phyloP scores from a whole-genome alignment of 208 protist species.

The Acanthamoeba lenticulata region DNA sequence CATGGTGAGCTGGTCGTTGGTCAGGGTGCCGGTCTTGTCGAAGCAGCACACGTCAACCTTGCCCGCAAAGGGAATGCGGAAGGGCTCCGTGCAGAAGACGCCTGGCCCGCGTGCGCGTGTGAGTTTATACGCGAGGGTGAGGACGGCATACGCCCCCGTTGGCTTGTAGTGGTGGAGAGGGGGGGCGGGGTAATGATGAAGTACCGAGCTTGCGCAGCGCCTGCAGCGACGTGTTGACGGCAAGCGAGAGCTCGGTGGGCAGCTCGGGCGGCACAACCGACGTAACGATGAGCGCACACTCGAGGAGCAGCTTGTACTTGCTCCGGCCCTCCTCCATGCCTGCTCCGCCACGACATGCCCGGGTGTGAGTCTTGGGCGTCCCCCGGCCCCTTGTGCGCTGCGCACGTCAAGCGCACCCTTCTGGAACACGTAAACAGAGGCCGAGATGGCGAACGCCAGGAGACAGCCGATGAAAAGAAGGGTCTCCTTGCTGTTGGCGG shows the following conservation, averaged over 20 bases:
- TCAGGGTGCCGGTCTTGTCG: constrained; percentile 99
- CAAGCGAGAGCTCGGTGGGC: constrained; percentile 98
- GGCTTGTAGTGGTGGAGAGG: too few species aligned
- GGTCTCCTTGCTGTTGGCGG: constrained; percentile 95
- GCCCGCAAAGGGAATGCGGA: constrained; percentile 99
- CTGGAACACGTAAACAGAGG: constrained; percentile 95
- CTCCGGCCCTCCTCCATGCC: constrained; percentile 82
- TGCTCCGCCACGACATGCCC: not conserved
- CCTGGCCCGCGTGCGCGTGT: too few species aligned
- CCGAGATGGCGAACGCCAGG: constrained; percentile 95
- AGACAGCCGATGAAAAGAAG: constrained; percentile 97
- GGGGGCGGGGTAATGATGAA: not conserved
- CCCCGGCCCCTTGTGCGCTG: not conserved
- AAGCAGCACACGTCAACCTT: constrained; percentile 99
- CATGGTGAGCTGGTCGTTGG: constrained; percentile 87
- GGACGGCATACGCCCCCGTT: not conserved
- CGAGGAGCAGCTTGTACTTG: constrained; percentile 95
- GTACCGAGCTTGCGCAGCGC: constrained; percentile 91
- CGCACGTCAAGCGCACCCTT: constrained; percentile 87
- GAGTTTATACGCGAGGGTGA: not conserved
- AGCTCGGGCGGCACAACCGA: constrained; percentile 99
- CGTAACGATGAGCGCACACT: constrained; percentile 98
- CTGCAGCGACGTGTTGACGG: constrained; percentile 97
- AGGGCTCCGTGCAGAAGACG: constrained; percentile 98
- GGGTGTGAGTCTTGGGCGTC: not conserved